Conservation (phyloP, 257 asterid genomes). For the Coffea eugenioides region DNA sequence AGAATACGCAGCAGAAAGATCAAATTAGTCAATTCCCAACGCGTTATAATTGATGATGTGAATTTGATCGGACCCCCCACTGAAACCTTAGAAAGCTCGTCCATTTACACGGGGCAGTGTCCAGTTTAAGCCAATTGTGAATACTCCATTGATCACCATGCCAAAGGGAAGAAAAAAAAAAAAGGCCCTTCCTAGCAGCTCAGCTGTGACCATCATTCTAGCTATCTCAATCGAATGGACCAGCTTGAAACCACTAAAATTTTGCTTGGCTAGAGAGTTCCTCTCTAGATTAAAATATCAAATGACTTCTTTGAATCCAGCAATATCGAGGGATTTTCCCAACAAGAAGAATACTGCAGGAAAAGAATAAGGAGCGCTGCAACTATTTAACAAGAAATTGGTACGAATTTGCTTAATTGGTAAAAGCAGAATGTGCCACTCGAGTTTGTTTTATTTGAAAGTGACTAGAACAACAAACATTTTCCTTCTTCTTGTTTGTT, state of each 20-base stretch:
- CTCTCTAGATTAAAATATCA: background rate
- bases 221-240: slow-evolving; percentile 26
- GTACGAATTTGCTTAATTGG: background rate
- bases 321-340: background rate
- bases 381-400: background rate
- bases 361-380: background rate
- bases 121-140: slow-evolving; percentile 17
- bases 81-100: background rate
- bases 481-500: slow-evolving; percentile 10
- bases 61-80: slow-evolving; percentile 25
- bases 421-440: background rate
- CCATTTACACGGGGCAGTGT: slow-evolving; percentile 30
- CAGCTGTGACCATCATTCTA: slow-evolving; percentile 29
- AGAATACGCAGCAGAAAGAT: slow-evolving; percentile 13
- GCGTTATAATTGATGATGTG: slow-evolving; percentile 27
- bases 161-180: background rate
- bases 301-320: background rate
- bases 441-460: background rate
- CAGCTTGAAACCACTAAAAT: slow-evolving; percentile 29
- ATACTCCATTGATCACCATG: background rate
- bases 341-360: background rate
- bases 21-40: slow-evolving; percentile 26
- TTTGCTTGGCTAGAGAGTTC: slow-evolving; percentile 12
- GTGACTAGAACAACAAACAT: slow-evolving; percentile 11
- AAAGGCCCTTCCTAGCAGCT: slow-evolving; percentile 1